Evolutionary conservation across 75 land plant genomes (phyloP).

Genomic region (Sequoiadendron giganteum): DNA sequence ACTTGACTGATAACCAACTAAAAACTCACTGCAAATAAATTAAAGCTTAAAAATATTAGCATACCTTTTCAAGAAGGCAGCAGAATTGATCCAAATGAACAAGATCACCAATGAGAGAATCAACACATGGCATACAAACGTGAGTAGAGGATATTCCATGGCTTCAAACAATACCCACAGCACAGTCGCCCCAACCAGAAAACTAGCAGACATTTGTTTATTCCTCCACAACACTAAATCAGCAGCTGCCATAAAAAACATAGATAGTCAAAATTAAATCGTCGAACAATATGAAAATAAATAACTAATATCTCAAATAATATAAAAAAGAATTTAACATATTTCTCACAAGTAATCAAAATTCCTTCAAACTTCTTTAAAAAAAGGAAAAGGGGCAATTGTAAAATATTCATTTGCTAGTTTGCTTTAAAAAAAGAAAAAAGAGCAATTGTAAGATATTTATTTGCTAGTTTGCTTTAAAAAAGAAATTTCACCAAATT

Average conservation of each 20-base stretch:
- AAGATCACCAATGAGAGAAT: slow-evolving; percentile 45
- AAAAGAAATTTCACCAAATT: background rate
- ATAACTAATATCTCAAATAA: background rate
- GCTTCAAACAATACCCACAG: slow-evolving; percentile 60
- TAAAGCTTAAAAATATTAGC: background rate
- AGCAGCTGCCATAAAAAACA: slow-evolving; percentile 44
- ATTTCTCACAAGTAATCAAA: background rate
- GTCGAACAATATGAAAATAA: background rate
- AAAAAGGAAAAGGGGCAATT: background rate
- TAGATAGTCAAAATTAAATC: background rate
- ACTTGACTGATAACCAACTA: too few species aligned
- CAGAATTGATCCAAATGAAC: slow-evolving; percentile 70
- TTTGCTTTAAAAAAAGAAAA: background rate
- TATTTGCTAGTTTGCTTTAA: background rate
- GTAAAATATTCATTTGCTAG: background rate
- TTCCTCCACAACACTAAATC: slow-evolving; percentile 78
- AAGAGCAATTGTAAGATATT: background rate
- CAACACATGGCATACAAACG: slow-evolving; percentile 55
- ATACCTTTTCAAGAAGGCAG: slow-evolving; percentile 63
- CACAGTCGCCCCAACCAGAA: slow-evolving; percentile 49
- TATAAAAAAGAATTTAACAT: background rate
- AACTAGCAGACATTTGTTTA: slow-evolving; percentile 50
- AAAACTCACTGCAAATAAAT: background rate
- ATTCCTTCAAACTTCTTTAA: background rate
- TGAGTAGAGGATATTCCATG: slow-evolving; percentile 61